Evolutionary conservation across 768 basidiomycete genomes (phyloP), one percentile per base, ranked within the genome.

Genomic region (Tulasnella sp.): DNA sequence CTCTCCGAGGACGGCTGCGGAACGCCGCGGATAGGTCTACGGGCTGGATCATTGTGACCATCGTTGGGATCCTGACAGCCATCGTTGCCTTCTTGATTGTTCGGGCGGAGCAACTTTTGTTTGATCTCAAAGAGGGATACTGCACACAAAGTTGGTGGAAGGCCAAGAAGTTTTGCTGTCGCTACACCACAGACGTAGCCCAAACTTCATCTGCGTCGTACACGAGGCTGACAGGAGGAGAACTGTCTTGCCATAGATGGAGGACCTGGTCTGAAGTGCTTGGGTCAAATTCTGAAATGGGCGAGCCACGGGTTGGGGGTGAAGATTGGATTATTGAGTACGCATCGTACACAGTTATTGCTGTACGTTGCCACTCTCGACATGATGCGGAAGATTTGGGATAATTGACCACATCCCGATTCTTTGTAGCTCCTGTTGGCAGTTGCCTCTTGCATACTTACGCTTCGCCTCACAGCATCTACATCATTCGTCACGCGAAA

Each of bases 121-220:
- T 97, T 67, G 91, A 95, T 70, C 68, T 85, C 58, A 98, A 98
- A 72, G 88, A 91, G 52, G 96, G 96, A 0, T 89, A 88, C 68
- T 99, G 95, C 70, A 66, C 66, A 1, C 70, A 71, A 0, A 76
- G 76, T 0, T 86, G 86, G 83, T 85, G 78, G 74, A 85, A 79
- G 65, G 82, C 90, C 0, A 83, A 80, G 64, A 75, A 83, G 2
- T 90, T 91, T 71, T 99, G 95, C 69, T 97, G 93, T 69, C 79
- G 82, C 9, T 45, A 47, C n/a, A 27, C 48, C 9, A 3, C 55
- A 15, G 30, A 47, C 48, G 48, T 17, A 30, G 9, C 23, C 2
- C 42, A 21, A 3, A 54, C 52, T 29, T 61, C 58, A 43, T 54
- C 32, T 23, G 49, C 58, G 13, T 58, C 2, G 32, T 32, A 24